These are phyloP conservation scores for Scopulariopsis brevicaulis DNA, from an alignment of 2,329 filamentous ascomycete genomes.

Conservation along the genomic window DNA sequence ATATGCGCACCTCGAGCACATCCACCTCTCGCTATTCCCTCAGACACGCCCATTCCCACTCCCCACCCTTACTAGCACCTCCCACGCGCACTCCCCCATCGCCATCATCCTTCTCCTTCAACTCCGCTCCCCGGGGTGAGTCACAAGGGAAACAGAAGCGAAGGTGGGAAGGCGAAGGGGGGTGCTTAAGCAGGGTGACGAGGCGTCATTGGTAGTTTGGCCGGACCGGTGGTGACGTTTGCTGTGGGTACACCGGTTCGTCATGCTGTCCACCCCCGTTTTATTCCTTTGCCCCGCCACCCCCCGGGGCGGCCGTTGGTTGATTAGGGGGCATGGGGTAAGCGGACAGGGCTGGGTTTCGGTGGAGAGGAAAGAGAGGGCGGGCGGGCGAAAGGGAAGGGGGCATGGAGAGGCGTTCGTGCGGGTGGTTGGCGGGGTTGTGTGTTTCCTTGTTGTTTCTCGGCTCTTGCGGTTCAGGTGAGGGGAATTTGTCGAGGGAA, in stretches of 20 bases:
- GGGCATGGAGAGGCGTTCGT: neutral
- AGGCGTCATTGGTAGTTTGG: neutral
- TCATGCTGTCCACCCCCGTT: neutral
- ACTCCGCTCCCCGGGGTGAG: neutral
- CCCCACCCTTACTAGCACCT: neutral
- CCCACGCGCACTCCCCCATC: neutral
- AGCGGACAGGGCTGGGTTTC: neutral
- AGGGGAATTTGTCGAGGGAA: neutral
- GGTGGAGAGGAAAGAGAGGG: neutral
- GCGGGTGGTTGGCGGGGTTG: neutral
- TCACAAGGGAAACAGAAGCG: neutral
- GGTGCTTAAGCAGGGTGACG: neutral
- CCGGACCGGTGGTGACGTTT: neutral
- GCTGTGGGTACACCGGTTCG: neutral
- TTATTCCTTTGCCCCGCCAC: neutral
- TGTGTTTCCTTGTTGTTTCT: neutral
- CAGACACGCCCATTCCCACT: neutral
- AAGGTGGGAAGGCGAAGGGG: neutral
- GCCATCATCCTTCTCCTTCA: neutral
- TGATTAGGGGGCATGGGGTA: neutral
- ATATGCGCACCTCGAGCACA: neutral
- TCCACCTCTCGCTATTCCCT: neutral
- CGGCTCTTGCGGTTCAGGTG: neutral
- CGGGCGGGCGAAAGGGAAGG: no score
- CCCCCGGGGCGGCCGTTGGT: neutral